Conservation (phyloP, 371 early-diverging fungal species). For the Mucor irregularis region DNA sequence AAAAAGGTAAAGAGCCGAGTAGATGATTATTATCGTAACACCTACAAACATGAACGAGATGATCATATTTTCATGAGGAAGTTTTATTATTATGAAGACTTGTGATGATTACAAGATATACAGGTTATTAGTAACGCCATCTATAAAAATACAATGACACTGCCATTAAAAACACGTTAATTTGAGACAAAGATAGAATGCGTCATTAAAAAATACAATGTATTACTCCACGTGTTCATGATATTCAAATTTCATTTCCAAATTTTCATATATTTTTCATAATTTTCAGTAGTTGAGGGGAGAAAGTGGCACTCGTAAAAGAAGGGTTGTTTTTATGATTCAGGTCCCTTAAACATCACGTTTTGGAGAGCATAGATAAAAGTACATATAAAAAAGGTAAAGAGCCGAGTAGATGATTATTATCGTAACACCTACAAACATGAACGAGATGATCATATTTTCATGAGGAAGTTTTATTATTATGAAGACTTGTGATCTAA, state of each 20-base stretch:
- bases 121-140: too few species aligned
- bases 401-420: background rate
- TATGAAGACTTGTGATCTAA: background rate
- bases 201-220: background rate
- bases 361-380: too few species aligned
- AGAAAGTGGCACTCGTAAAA: background rate
- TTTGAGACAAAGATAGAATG: too few species aligned
- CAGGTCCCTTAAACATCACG: too few species aligned
- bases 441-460: background rate
- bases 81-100: background rate
- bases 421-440: too few species aligned
- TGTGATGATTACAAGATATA: conserved; percentile 1
- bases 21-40: background rate
- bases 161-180: background rate
- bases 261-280: too few species aligned
- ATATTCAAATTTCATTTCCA: too few species aligned
- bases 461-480: background rate
- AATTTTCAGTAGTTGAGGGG: too few species aligned
- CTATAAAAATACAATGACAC: too few species aligned
- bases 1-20: conserved; percentile 1
- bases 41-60: too few species aligned
- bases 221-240: background rate
- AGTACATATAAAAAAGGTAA: background rate
- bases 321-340: background rate
- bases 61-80: too few species aligned